These are phyloP conservation scores for Albatrellus sp. DNA, from an alignment of 1,284 basidiomycete species.

Conservation along the genomic window DNA sequence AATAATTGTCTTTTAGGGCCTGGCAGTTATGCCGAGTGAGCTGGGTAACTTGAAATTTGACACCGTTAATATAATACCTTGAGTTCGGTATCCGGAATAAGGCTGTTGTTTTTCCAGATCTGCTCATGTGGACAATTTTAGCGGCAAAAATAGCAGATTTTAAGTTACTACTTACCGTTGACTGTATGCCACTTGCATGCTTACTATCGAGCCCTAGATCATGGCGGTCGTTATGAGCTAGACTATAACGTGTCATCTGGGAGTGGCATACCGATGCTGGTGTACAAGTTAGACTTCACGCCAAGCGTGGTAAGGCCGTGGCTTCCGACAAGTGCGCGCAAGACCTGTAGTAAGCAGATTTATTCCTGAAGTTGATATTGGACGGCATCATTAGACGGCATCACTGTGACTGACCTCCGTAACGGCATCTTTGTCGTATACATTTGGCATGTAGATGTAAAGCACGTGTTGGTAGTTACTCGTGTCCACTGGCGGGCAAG, in stretches of 20 bases:
- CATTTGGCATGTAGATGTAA: conserved; percentile 60
- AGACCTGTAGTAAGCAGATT: conserved; percentile 30
- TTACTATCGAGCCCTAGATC: conserved; percentile 56
- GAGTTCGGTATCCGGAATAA: conserved; percentile 46
- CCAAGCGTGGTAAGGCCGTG: conserved; percentile 54
- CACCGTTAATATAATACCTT: conserved; percentile 28
- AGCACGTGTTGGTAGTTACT: conserved; percentile 48
- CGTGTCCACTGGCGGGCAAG: conserved; percentile 35
- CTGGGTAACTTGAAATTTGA: neutral
- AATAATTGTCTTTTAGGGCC: conserved; percentile 50
- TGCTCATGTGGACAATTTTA: conserved; percentile 14
- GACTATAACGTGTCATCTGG: neutral
- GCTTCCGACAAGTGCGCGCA: conserved; percentile 48
- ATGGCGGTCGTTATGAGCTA: neutral
- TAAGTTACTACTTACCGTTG: conserved; percentile 35
- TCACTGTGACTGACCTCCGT: conserved; percentile 30
- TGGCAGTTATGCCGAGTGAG: conserved; percentile 14
- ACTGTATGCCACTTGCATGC: conserved; percentile 55
- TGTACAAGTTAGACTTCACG: conserved; percentile 61
- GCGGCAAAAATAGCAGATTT: neutral
- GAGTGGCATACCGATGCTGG: conserved; percentile 33
- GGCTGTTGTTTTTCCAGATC: conserved; percentile 53
- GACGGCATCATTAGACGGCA: neutral
- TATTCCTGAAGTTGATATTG: neutral
- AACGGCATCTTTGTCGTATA: conserved; percentile 48